Conservation (phyloP, 257 asterid species). For the Coffea eugenioides region DNA sequence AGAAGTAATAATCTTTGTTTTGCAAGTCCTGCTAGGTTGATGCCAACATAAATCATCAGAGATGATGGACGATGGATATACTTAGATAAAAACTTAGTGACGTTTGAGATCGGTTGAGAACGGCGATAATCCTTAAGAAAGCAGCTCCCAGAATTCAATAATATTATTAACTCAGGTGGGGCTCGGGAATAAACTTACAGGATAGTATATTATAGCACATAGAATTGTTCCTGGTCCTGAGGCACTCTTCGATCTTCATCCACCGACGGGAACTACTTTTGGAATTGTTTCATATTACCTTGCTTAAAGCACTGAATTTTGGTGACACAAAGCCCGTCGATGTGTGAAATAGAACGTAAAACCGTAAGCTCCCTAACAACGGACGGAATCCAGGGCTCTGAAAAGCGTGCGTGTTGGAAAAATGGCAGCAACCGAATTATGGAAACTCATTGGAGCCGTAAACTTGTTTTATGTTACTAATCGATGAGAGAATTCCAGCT, state of each 20-base stretch:
- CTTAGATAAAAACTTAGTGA: not conserved
- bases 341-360: too few species aligned
- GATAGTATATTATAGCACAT: not conserved
- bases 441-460: too few species aligned
- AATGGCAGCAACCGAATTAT: too few species aligned
- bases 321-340: not conserved
- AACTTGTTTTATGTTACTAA: too few species aligned
- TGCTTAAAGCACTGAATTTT: not conserved
- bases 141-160: not conserved
- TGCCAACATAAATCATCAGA: not conserved
- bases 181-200: not conserved
- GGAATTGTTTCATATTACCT: not conserved
- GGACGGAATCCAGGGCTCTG: too few species aligned
- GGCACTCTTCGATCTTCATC: too few species aligned
- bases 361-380: too few species aligned
- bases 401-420: too few species aligned
- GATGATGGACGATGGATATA: not conserved
- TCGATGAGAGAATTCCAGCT: not conserved
- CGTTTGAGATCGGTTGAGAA: not conserved
- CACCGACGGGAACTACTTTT: not conserved
- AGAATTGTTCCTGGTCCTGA: not conserved
- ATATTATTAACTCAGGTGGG: not conserved
- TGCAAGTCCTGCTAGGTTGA: not conserved
- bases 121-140: not conserved
- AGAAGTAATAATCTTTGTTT: too few species aligned